Conservation (phyloP, 2,329 filamentous ascomycete species). For the Pseudogymnoascus sp. region DNA sequence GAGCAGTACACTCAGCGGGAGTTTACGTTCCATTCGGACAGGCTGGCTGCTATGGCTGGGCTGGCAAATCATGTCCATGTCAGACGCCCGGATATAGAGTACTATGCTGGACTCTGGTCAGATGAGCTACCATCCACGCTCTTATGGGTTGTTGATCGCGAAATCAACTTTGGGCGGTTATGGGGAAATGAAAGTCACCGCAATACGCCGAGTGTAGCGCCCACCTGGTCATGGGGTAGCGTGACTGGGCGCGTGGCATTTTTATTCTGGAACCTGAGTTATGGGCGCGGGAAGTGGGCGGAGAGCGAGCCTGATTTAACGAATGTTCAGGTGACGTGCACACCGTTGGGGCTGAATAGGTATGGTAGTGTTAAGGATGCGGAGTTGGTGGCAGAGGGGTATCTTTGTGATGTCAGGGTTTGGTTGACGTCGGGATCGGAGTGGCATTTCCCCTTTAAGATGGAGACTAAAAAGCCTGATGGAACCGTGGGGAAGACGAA, state of each 20-base stretch:
- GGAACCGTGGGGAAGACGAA: background rate
- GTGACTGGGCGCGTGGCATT: background rate
- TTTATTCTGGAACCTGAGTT: background rate
- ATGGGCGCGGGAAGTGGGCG: background rate
- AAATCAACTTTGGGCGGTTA: background rate
- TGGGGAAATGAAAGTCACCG: background rate
- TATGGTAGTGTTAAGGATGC: background rate
- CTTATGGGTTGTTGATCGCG: background rate
- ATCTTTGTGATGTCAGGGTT: background rate
- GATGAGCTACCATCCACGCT: background rate
- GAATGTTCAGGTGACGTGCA: background rate
- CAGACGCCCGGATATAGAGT: slow-evolving; percentile 9
- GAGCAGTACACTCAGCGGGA: slow-evolving; percentile 14
- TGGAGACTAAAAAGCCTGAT: background rate
- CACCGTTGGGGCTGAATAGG: background rate
- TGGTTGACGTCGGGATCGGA: background rate
- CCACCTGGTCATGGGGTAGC: background rate
- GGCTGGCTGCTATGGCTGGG: slow-evolving; percentile 13
- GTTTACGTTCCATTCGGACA: slow-evolving; percentile 14
- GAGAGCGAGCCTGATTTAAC: background rate
- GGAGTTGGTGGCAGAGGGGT: background rate
- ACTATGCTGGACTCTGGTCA: slow-evolving; percentile 15
- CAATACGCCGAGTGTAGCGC: background rate
- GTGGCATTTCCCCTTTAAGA: slow-evolving; percentile 2
- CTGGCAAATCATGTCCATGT: background rate